phyloP scores from a whole-genome alignment of 768 basidiomycete genomes.

The Mycena haematopus region DNA sequence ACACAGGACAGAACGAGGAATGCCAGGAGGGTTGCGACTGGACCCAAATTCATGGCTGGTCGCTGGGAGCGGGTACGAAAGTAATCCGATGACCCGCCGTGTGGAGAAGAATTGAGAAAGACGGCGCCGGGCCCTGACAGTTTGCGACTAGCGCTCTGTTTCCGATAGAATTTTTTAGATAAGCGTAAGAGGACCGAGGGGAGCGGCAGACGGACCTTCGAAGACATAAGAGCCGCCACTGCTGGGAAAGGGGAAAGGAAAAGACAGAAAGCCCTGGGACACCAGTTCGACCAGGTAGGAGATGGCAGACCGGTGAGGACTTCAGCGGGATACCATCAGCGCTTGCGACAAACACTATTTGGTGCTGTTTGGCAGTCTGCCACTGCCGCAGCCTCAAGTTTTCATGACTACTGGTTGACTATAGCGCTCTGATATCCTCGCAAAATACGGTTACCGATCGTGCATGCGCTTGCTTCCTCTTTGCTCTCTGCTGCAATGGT shows the following conservation, averaged over 20 bases:
- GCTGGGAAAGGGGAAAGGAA: constrained; percentile 19
- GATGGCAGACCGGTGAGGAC: constrained; percentile 21
- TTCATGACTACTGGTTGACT: neutral
- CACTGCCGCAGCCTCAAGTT: neutral
- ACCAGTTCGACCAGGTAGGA: constrained; percentile 30
- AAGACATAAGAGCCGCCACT: constrained; percentile 30
- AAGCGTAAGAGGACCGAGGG: neutral
- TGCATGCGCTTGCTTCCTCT: neutral
- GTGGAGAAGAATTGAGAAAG: constrained; percentile 15
- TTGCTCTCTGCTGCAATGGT: neutral
- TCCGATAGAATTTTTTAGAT: neutral
- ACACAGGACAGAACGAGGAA: constrained; percentile 24
- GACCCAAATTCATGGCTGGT: constrained; percentile 23
- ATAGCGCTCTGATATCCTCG: neutral
- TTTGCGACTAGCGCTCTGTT: constrained; percentile 32
- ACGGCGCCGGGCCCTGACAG: constrained; percentile 31
- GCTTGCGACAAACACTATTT: neutral
- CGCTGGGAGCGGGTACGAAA: constrained; percentile 15
- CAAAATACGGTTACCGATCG: neutral
- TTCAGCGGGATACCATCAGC: constrained; percentile 14
- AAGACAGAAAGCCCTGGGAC: constrained; percentile 30
- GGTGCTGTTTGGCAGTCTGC: neutral
- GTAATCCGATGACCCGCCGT: constrained; percentile 24
- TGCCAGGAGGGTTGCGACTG: constrained; percentile 24
- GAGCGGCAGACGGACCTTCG: constrained; percentile 13